phyloP scores from a whole-genome alignment of 768 basidiomycete genomes.

The Leccinum disarticulatum region DNA sequence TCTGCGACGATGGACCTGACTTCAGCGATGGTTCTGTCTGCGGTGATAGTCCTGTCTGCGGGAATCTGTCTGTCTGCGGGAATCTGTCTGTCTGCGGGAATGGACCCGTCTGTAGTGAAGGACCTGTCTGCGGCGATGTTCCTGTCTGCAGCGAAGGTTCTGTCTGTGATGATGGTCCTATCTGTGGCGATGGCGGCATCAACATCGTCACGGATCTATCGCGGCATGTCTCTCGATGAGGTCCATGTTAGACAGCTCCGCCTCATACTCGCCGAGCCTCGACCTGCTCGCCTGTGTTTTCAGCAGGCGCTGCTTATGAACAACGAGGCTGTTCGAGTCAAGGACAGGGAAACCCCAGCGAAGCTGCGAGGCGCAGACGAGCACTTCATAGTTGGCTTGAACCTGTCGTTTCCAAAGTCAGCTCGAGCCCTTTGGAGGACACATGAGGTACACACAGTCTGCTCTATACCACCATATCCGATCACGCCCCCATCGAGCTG shows the following conservation, averaged over 20 bases:
- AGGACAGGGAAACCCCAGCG: constrained; percentile 29
- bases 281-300: constrained; percentile 1
- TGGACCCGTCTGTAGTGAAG: too few species aligned
- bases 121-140: too few species aligned
- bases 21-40: too few species aligned
- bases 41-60: too few species aligned
- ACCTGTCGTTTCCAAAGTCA: constrained; percentile 8
- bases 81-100: too few species aligned
- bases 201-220: constrained; percentile 20
- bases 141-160: too few species aligned
- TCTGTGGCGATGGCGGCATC: neutral
- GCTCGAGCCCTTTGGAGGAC: neutral
- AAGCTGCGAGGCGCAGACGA: constrained; percentile 37
- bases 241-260: constrained; percentile 25
- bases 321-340: constrained; percentile 10
- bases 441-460: constrained; percentile 22
- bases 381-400: constrained; percentile 23
- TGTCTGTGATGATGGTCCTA: too few species aligned
- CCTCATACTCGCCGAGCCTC: constrained; percentile 6
- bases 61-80: too few species aligned
- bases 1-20: too few species aligned
- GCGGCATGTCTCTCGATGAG: constrained; percentile 26
- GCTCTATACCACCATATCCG: constrained; percentile 35
- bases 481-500: constrained; percentile 34
- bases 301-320: constrained; percentile 20